phyloP scores from a whole-genome alignment of 805 yeast species.

The Kazachstania taianensis region DNA sequence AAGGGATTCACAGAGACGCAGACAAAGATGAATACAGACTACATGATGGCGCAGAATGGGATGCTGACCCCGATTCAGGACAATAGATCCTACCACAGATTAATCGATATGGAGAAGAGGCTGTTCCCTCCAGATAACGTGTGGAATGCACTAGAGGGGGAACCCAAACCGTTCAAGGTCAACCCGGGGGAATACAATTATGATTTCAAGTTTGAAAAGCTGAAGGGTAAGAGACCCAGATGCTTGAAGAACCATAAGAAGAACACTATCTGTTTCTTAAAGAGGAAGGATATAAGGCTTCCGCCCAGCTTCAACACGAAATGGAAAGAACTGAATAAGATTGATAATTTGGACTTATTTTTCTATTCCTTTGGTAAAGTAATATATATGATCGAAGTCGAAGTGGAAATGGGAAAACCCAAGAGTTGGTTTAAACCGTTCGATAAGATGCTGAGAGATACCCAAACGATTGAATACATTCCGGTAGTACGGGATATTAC shows the following conservation, averaged over 20 bases:
- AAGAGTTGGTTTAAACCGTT: slow-evolving; percentile 25
- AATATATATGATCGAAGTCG: slow-evolving; percentile 20
- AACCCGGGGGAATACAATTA: slow-evolving; percentile 23
- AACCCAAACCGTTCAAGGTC: slow-evolving; percentile 23
- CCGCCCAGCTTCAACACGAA: slow-evolving; percentile 26
- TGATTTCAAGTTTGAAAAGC: slow-evolving; percentile 18
- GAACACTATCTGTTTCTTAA: slow-evolving; percentile 15
- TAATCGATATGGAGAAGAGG: slow-evolving; percentile 14
- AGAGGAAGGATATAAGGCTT: slow-evolving; percentile 13
- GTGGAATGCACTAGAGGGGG: slow-evolving; percentile 23
- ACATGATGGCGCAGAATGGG: slow-evolving; percentile 16
- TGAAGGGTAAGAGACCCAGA: slow-evolving; percentile 18
- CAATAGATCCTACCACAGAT: slow-evolving; percentile 19
- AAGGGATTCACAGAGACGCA: slow-evolving; percentile 23
- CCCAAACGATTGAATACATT: slow-evolving; percentile 18
- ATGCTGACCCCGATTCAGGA: slow-evolving; percentile 22
- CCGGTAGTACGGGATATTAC: slow-evolving; percentile 17
- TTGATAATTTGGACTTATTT: slow-evolving; percentile 19
- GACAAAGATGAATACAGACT: slow-evolving; percentile 17
- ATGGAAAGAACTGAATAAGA: slow-evolving; percentile 18
- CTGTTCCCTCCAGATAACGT: slow-evolving; percentile 28
- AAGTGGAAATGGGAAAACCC: slow-evolving; percentile 22
- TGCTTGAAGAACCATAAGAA: slow-evolving; percentile 20
- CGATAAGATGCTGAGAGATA: slow-evolving; percentile 15
- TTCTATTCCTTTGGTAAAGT: slow-evolving; percentile 25